Conservation (phyloP, 1,284 basidiomycete species). For the Cutaneotrichosporon cavernicola region DNA sequence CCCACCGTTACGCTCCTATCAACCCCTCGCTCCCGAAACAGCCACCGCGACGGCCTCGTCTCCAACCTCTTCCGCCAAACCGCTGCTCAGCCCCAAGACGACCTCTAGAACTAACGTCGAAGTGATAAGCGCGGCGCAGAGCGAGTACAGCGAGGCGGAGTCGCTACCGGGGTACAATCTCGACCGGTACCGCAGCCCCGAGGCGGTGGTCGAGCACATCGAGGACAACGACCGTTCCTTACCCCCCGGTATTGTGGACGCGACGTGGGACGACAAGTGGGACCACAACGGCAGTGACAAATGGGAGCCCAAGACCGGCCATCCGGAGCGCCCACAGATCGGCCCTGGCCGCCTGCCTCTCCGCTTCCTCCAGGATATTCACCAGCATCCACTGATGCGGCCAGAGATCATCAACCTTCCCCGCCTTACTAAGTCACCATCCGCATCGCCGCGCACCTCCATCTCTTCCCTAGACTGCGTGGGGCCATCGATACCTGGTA, state of each 20-base stretch:
- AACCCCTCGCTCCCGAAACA: neutral
- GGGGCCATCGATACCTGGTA: neutral
- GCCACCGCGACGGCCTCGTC: neutral
- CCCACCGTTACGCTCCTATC: neutral
- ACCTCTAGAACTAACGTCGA: neutral
- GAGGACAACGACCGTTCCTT: constrained; percentile 39
- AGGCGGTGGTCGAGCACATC: constrained; percentile 42
- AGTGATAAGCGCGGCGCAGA: neutral
- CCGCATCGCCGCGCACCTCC: neutral
- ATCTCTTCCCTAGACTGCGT: neutral
- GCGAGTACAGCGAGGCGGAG: neutral
- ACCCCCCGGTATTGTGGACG: constrained; percentile 37
- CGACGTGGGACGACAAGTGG: constrained; percentile 14
- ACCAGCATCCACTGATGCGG: constrained; percentile 39
- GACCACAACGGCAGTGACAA: constrained; percentile 5
- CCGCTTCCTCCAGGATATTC: constrained; percentile 32
- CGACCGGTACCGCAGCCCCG: constrained; percentile 39
- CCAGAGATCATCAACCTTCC: constrained; percentile 37
- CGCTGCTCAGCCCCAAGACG: neutral
- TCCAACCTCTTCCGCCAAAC: neutral
- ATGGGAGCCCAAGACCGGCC: neutral
- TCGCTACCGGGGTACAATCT: constrained; percentile 9
- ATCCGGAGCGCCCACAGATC: constrained; percentile 36
- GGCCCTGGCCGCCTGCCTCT: constrained; percentile 39
- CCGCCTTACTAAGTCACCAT: constrained; percentile 5